Base-by-base conservation (phyloP, 495 filamentous ascomycete species). In the Filosporella fistucella region DNA sequence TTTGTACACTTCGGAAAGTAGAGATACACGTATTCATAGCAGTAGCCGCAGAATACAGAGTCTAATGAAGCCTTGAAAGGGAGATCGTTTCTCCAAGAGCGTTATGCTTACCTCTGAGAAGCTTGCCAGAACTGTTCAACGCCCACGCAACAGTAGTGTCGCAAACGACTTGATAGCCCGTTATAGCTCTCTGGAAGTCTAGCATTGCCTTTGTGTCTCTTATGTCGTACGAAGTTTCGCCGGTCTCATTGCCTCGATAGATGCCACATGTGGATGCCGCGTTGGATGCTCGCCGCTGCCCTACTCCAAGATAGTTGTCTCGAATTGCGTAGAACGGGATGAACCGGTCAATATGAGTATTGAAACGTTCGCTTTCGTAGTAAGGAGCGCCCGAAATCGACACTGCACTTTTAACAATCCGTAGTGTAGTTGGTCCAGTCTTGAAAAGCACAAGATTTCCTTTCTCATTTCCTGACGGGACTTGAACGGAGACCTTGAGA, bases 111-210 rank as follows among this genome's bases (percentile, higher is more conserved):
- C n/a, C n/a, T n/a, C n/a, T n/a, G 8, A 18, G 24, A 4, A 29
- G 16, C 7, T 40, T 48, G 5, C 34, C 8, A 32, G 45, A 48
- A 3, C 32, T 18, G n/a, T 48, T 26, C 7, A 48, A 13, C 9
- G 23, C 22, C 45, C 45, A 48, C n/a, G 12, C 14, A 6, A 21
- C 22, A 5, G 18, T 29, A 2, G 30, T 5, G 32, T 25, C n/a
- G 25, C 39, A 48, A 13, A 38, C 17, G 14, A 48, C 45, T 21
- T 48, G 33, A 23, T 48, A 48, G 9, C 45, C 35, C 7, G 45
- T 48, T 9, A 48, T 22, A 29, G 45, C 36, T 13, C 45, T 26
- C 34, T 48, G 45, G 18, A 48, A 41, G 11, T 40, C 12, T 12
- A 39, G 22, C 4, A 48, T 32, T 21, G 26, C 34, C 8, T 13